Evolutionary conservation across 805 yeast genomes (phyloP).

Genomic region (Kodamaea hsintzibuensis): DNA sequence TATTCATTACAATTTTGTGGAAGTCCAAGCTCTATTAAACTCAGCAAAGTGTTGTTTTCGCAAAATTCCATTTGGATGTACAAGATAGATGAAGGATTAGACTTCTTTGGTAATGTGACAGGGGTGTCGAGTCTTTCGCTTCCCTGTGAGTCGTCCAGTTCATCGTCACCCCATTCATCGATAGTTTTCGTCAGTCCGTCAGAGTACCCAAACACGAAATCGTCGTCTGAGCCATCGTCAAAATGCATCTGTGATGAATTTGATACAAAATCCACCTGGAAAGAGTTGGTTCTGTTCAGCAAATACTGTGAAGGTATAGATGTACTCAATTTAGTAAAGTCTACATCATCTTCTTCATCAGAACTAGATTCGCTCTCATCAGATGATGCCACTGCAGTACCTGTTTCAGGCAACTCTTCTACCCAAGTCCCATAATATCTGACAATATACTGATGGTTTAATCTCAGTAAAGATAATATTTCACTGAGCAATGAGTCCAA

Average conservation of each 20-base stretch:
- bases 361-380: background rate
- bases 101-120: background rate
- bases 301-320: background rate
- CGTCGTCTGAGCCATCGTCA: constrained; percentile 8
- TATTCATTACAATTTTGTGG: constrained; percentile 73
- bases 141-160: background rate
- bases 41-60: constrained; percentile 86
- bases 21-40: constrained; percentile 73
- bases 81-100: constrained; percentile 52
- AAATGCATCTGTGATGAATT: constrained; percentile 39
- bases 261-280: constrained; percentile 67
- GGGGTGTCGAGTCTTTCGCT: constrained; percentile 1
- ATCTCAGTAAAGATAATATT: constrained; percentile 85
- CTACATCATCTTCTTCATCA: background rate
- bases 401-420: constrained; percentile 53
- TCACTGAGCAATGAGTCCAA: constrained; percentile 83
- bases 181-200: background rate
- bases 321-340: background rate
- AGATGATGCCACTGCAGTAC: constrained; percentile 22
- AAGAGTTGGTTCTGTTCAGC: constrained; percentile 15
- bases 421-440: constrained; percentile 98
- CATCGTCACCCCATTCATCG: constrained; percentile 3
- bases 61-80: constrained; percentile 99
- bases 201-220: constrained; percentile 4
- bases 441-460: constrained; percentile 94